A percentile compares a stretch with the other conserved stretches of the same genome.
Conservation (phyloP, 768 basidiomycete species). For the Tylopilus subfusipes region DNA sequence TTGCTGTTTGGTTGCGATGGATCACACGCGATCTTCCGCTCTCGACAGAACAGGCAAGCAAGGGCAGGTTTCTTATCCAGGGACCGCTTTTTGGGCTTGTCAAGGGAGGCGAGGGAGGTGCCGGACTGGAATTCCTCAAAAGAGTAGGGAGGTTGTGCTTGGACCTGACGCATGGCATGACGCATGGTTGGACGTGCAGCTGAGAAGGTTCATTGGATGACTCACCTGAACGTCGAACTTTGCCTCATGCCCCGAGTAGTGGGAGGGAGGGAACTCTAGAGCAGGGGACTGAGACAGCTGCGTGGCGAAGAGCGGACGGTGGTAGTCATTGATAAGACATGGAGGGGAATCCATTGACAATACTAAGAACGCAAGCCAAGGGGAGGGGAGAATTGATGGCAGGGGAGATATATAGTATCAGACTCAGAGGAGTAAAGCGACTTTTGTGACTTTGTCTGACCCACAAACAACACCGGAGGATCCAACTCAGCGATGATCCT, state of each 20-base stretch:
- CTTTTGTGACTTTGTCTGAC: too few species aligned
- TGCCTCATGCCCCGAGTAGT: slow-evolving; percentile 9
- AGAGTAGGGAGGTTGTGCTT: slow-evolving; percentile 29
- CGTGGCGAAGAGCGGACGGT: background rate
- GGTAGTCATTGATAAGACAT: background rate
- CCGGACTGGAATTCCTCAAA: slow-evolving; percentile 36
- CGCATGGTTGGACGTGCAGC: background rate
- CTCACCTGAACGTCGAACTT: slow-evolving; percentile 26
- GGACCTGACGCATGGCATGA: slow-evolving; percentile 17
- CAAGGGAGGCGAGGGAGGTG: slow-evolving; percentile 26
- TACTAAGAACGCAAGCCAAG: slow-evolving; percentile 6
- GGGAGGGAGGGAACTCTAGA: slow-evolving; percentile 2
- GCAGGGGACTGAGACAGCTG: slow-evolving; percentile 3
- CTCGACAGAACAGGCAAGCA: slow-evolving; percentile 64
- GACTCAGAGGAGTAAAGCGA: too few species aligned
- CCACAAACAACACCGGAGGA: too few species aligned
- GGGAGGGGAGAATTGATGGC: slow-evolving; percentile 20
- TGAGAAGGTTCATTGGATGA: background rate
- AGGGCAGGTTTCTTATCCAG: slow-evolving; percentile 55
- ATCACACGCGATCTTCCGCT: slow-evolving; percentile 67
- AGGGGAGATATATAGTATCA: too few species aligned
- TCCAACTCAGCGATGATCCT: too few species aligned
- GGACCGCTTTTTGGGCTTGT: slow-evolving; percentile 32
- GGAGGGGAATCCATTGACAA: slow-evolving; percentile 16
- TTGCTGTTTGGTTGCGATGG: slow-evolving; percentile 50